Evolutionary conservation across 2,329 filamentous ascomycete genomes (phyloP).

Genomic region (Colletotrichum liriopes): DNA sequence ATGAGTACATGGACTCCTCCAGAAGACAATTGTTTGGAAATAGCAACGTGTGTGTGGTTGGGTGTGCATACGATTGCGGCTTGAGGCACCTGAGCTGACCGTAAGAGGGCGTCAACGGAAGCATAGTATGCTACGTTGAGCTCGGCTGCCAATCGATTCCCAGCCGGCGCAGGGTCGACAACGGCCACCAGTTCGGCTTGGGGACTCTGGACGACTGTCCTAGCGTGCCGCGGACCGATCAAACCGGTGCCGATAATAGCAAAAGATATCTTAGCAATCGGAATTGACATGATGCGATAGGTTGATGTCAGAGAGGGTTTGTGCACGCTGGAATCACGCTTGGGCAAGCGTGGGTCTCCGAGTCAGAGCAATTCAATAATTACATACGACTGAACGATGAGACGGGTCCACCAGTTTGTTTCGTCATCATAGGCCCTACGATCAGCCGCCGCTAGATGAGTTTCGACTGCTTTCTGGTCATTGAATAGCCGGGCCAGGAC

Average conservation of each 20-base stretch:
- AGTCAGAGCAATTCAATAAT: background rate
- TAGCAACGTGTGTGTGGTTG: slow-evolving; percentile 69
- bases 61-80: slow-evolving; percentile 73
- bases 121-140: slow-evolving; percentile 46
- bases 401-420: background rate
- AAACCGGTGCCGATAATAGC: slow-evolving; percentile 52
- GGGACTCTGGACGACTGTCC: slow-evolving; percentile 46
- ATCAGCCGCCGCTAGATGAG: background rate
- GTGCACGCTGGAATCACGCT: background rate
- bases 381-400: background rate
- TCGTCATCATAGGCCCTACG: background rate
- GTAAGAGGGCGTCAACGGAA: slow-evolving; percentile 60
- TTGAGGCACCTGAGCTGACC: slow-evolving; percentile 57
- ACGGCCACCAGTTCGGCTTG: slow-evolving; percentile 49
- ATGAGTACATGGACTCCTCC: slow-evolving; percentile 68
- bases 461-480: background rate
- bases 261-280: slow-evolving; percentile 38
- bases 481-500: background rate
- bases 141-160: slow-evolving; percentile 44
- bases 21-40: slow-evolving; percentile 64
- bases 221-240: slow-evolving; percentile 52
- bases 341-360: background rate
- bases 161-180: slow-evolving; percentile 49
- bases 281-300: background rate
- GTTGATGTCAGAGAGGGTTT: too few relatives aligned